Conservation (phyloP, 352 stramenopile genomes). For the Phytophthora ohioensis region DNA sequence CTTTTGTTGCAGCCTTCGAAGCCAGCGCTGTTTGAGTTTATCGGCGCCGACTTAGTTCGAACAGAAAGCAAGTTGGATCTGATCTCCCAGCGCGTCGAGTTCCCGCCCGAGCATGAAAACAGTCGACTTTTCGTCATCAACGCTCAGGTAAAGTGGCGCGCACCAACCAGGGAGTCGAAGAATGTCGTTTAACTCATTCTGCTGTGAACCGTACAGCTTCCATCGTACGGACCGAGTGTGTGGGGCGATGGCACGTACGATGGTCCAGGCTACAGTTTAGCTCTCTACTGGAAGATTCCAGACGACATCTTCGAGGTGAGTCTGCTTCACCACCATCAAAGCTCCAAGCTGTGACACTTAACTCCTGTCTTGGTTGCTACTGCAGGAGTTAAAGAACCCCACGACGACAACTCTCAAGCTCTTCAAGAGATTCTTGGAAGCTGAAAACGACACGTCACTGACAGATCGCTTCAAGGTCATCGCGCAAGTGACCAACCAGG, state of each 20-base stretch:
- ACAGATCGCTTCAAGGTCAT: constrained; percentile 90
- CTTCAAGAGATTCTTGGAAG: constrained; percentile 78
- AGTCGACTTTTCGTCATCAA: constrained; percentile 86
- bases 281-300: constrained; percentile 87
- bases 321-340: too few relatives aligned
- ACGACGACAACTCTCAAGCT: constrained; percentile 65
- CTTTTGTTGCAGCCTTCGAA: constrained; percentile 48
- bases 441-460: constrained; percentile 66
- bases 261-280: constrained; percentile 76
- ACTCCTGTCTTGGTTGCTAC: neutral
- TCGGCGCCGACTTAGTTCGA: constrained; percentile 77
- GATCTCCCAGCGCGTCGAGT: constrained; percentile 76
- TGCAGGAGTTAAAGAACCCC: constrained; percentile 66
- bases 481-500: constrained; percentile 84
- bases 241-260: constrained; percentile 74
- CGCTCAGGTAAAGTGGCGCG: constrained; percentile 58
- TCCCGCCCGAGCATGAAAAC: constrained; percentile 60
- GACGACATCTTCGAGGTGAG: constrained; percentile 63
- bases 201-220: constrained; percentile 45
- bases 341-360: neutral
- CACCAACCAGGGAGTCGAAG: neutral
- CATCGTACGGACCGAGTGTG: constrained; percentile 78
- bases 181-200: neutral
- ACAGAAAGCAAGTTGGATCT: constrained; percentile 78
- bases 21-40: constrained; percentile 79